phyloP scores from a whole-genome alignment of 257 asterid species.

The Voacanga thouarsii region DNA sequence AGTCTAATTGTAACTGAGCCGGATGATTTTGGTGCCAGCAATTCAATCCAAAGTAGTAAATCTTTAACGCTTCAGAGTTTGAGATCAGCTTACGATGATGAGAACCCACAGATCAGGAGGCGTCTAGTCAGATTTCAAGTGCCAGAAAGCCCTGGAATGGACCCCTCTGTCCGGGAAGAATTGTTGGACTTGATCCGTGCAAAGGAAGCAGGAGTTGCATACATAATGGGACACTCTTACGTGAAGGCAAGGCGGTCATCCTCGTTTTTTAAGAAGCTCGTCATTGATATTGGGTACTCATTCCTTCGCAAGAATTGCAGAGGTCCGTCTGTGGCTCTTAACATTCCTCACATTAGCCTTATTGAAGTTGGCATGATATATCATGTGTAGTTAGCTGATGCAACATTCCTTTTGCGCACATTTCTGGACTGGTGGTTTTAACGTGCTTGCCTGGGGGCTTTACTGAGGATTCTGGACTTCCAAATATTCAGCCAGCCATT shows the following conservation, averaged over 20 bases:
- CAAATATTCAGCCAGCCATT: neutral
- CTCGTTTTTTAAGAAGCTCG: slow-evolving; percentile 63
- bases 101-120: slow-evolving; percentile 70
- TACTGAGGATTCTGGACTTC: neutral
- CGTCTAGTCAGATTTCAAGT: slow-evolving; percentile 62
- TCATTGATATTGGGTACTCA: slow-evolving; percentile 83
- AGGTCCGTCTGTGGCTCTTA: slow-evolving; percentile 90
- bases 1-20: slow-evolving; percentile 44
- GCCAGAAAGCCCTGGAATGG: slow-evolving; percentile 58
- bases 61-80: slow-evolving; percentile 68
- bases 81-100: slow-evolving; percentile 70
- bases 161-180: slow-evolving; percentile 68
- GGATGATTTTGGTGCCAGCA: slow-evolving; percentile 32
- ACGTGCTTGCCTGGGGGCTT: neutral
- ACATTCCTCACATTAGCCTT: slow-evolving; percentile 92
- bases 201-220: slow-evolving; percentile 91
- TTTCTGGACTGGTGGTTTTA: neutral
- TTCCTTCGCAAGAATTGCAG: slow-evolving; percentile 90
- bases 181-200: slow-evolving; percentile 75
- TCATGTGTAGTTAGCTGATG: slow-evolving; percentile 45
- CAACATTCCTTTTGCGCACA: neutral
- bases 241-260: slow-evolving; percentile 82
- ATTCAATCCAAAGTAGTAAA: slow-evolving; percentile 64
- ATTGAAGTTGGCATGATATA: slow-evolving; percentile 96
- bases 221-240: slow-evolving; percentile 90